These are phyloP conservation scores for Neofusicoccum sp. DNA, from an alignment of 2,329 filamentous ascomycete genomes.

Conservation along the genomic window DNA sequence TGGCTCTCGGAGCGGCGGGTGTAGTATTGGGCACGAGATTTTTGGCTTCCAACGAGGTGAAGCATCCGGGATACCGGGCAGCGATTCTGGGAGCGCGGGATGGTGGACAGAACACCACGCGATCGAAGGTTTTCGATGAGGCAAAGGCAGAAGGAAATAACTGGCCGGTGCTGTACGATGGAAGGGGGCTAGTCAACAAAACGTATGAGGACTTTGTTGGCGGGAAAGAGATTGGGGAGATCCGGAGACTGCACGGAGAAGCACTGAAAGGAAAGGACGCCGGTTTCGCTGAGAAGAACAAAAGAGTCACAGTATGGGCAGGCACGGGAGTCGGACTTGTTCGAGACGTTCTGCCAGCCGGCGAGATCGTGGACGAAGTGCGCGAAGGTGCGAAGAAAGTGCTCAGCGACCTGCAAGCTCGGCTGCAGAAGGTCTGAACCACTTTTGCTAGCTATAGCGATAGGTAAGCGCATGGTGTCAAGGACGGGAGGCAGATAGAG, in stretches of 20 bases:
- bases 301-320: conserved; percentile 55
- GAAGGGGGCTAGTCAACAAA: conserved; percentile 58
- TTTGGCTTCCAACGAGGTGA: conserved; percentile 55
- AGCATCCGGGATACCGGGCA: conserved; percentile 50
- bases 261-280: conserved; percentile 53
- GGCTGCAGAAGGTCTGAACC: background rate
- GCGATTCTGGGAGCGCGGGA: conserved; percentile 51
- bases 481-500: background rate
- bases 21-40: conserved; percentile 66
- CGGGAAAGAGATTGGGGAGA: conserved; percentile 46
- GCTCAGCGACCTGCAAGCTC: conserved; percentile 25
- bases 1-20: conserved; percentile 57
- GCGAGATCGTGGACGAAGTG: conserved; percentile 55
- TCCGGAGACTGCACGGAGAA: conserved; percentile 48
- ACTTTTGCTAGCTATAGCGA: too few species aligned
- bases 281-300: conserved; percentile 49
- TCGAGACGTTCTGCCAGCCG: conserved; percentile 51
- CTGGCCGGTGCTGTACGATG: conserved; percentile 62
- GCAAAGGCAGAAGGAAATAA: conserved; percentile 48
- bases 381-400: conserved; percentile 42
- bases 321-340: conserved; percentile 64
- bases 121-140: conserved; percentile 55
- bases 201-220: conserved; percentile 48
- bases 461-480: too few species aligned
- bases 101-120: conserved; percentile 54